These are phyloP conservation scores for Gossypium ekmanianum DNA, from an alignment of 345 rosid species.

Conservation along the genomic window DNA sequence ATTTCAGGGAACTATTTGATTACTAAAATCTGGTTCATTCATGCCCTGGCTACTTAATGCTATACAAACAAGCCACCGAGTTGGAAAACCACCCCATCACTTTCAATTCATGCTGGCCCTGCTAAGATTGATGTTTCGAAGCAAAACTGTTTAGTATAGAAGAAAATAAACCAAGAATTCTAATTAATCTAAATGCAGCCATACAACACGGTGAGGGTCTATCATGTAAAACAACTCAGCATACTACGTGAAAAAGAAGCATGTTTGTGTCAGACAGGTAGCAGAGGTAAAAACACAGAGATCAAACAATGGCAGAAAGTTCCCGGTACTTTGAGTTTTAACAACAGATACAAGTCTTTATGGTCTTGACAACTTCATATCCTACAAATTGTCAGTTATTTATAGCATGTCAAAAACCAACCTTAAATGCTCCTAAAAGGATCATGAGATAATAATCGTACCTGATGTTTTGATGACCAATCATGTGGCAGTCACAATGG, in stretches of 20 bases:
- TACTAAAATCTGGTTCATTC: neutral
- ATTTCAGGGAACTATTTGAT: neutral
- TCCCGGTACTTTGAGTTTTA: neutral
- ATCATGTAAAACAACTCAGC: neutral
- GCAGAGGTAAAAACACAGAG: neutral
- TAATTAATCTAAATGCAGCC: neutral
- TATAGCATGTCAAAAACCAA: neutral
- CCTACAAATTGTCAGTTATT: neutral
- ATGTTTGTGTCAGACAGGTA: neutral
- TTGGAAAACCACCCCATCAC: neutral
- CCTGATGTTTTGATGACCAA: slow-evolving; percentile 4
- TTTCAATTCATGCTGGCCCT: slow-evolving; percentile 11
- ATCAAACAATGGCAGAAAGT: neutral
- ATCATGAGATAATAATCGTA: slow-evolving; percentile 2
- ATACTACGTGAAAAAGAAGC: neutral
- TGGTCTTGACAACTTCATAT: neutral
- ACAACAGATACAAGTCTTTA: neutral
- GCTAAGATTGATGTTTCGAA: neutral
- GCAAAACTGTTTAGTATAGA: neutral
- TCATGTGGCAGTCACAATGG: slow-evolving; percentile 54
- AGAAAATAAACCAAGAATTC: neutral
- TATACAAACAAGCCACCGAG: neutral
- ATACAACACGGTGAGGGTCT: neutral
- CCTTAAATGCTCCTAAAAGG: neutral
- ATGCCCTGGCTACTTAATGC: neutral